phyloP scores from a whole-genome alignment of 345 rosid genomes.

The Abelmoschus esculentus region DNA sequence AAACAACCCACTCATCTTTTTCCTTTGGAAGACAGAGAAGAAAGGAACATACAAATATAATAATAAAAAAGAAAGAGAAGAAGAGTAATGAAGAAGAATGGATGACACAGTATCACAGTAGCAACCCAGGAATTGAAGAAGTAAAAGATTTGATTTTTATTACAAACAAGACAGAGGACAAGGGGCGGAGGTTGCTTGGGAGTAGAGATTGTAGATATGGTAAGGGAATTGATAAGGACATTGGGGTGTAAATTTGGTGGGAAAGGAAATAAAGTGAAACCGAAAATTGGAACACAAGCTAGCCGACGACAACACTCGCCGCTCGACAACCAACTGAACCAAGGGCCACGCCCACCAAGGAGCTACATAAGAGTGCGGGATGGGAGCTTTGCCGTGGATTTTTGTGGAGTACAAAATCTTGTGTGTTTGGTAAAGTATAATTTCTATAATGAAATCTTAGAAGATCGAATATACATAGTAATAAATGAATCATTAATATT shows the following conservation, averaged over 20 bases:
- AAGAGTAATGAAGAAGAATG: not conserved
- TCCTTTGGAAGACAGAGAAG: not conserved
- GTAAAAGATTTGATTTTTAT: conserved; percentile 3
- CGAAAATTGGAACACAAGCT: not conserved
- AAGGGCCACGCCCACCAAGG: too few relatives aligned
- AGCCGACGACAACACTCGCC: not conserved
- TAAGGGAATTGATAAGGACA: conserved; percentile 19
- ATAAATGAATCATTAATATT: too few relatives aligned
- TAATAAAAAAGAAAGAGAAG: not conserved
- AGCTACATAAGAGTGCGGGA: not conserved
- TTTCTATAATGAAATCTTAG: too few relatives aligned
- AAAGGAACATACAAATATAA: not conserved
- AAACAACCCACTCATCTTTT: conserved; percentile 54
- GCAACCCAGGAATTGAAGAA: conserved; percentile 6
- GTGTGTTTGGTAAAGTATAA: too few relatives aligned
- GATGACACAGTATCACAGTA: conserved; percentile 8
- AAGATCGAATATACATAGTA: too few relatives aligned
- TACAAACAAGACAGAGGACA: not conserved
- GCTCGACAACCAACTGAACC: not conserved
- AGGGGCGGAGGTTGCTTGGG: conserved; percentile 19
- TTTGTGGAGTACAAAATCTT: not conserved
- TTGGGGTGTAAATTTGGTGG: not conserved
- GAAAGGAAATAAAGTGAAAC: not conserved
- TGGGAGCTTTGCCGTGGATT: not conserved
- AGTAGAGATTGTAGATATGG: conserved; percentile 16